A percentile compares a stretch with the other conserved stretches of the same genome.
phyloP scores from a whole-genome alignment of 2,329 filamentous ascomycete species.

The Penicillium sp. region DNA sequence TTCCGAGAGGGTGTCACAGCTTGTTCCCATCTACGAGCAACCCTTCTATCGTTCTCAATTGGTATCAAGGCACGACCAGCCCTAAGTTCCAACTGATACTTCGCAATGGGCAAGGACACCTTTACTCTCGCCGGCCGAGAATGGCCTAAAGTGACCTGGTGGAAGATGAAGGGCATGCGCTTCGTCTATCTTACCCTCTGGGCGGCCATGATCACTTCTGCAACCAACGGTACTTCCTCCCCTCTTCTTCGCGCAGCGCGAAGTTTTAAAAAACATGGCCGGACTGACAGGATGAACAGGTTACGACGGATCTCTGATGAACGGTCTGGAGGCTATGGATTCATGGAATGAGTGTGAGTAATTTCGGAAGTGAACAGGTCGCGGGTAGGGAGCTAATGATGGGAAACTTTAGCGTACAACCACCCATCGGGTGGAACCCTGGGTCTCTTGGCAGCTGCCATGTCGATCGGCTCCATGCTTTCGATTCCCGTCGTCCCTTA shows the following conservation, averaged over 20 bases:
- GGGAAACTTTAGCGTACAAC: not conserved
- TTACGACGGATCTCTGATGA: conserved; percentile 51
- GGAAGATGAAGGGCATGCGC: conserved; percentile 26
- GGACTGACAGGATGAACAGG: conserved; percentile 22
- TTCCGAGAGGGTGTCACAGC: not conserved
- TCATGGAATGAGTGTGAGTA: conserved; percentile 47
- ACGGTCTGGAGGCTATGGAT: conserved; percentile 49
- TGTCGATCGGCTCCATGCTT: conserved; percentile 53
- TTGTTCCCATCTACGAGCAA: not conserved
- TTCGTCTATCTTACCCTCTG: conserved; percentile 24
- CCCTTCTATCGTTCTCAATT: not conserved
- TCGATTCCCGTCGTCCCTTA: conserved; percentile 52
- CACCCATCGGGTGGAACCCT: conserved; percentile 23
- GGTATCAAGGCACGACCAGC: not conserved
- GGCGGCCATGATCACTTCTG: conserved; percentile 27
- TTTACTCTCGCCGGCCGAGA: conserved; percentile 22
- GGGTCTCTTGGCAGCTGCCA: conserved; percentile 50
- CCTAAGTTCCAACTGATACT: not conserved
- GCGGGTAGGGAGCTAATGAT: not conserved
- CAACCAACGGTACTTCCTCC: conserved; percentile 16
- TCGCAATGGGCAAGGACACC: conserved; percentile 21
- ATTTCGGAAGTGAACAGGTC: not conserved
- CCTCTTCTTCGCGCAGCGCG: not conserved
- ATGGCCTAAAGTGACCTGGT: conserved; percentile 24
- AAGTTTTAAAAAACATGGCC: too few species aligned